These are phyloP conservation scores for Neltuma alba DNA, from an alignment of 306 rosid genomes.

Conservation along the genomic window DNA sequence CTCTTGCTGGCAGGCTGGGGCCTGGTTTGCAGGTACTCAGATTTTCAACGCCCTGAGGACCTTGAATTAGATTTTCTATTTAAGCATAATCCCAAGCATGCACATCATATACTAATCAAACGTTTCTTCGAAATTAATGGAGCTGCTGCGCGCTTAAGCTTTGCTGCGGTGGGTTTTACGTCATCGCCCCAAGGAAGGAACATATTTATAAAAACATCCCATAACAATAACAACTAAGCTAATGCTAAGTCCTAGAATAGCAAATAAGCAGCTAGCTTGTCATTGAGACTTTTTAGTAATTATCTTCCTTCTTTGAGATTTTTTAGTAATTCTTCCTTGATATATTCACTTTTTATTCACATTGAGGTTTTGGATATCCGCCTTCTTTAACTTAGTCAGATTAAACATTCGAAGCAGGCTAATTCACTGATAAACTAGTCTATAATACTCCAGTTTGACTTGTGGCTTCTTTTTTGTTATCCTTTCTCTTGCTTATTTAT, in stretches of 20 bases:
- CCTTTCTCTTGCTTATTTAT: conserved; percentile 24
- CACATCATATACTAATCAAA: neutral
- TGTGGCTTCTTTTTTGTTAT: neutral
- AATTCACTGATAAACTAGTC: conserved; percentile 21
- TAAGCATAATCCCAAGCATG: neutral
- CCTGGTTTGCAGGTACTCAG: conserved; percentile 77
- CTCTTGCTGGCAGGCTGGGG: conserved; percentile 97
- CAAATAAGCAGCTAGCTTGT: too few relatives aligned
- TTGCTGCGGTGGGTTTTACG: neutral
- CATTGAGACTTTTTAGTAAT: too few relatives aligned
- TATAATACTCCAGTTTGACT: conserved; percentile 18
- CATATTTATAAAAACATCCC: too few relatives aligned
- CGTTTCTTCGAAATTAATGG: neutral
- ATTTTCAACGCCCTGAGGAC: conserved; percentile 13
- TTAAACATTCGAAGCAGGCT: conserved; percentile 16
- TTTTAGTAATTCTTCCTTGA: too few relatives aligned
- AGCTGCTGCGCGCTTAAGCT: neutral
- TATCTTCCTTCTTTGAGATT: too few relatives aligned
- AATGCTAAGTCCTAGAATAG: too few relatives aligned
- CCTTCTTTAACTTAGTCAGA: conserved; percentile 10
- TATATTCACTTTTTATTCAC: neutral
- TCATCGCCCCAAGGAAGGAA: too few relatives aligned
- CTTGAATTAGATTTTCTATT: neutral
- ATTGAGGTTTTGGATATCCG: neutral
- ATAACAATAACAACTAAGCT: too few relatives aligned